Conservation (phyloP, 305 asterid genomes). For the Rubia peregrina region DNA sequence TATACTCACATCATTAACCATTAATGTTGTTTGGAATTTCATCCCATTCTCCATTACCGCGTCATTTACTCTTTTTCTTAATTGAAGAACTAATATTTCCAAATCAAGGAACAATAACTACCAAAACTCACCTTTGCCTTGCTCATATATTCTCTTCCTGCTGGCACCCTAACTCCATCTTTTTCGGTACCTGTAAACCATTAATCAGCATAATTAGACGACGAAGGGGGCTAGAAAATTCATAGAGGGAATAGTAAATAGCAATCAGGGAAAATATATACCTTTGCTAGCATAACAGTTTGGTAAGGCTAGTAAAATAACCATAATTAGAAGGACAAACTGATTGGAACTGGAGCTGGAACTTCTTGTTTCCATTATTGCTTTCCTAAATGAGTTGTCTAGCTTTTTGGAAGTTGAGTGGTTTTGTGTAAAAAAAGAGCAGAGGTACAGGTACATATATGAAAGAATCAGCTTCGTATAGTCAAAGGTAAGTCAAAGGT, state of each 20-base stretch:
- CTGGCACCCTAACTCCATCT: neutral
- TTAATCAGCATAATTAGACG: neutral
- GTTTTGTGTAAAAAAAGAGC: conserved; percentile 4
- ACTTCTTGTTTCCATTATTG: conserved; percentile 22
- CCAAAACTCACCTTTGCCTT: conserved; percentile 7
- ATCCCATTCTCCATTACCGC: no score
- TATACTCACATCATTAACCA: no score
- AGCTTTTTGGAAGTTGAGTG: neutral
- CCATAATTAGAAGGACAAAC: conserved; percentile 14
- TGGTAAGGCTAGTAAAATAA: conserved; percentile 11
- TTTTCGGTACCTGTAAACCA: conserved; percentile 12
- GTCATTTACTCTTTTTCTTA: neutral
- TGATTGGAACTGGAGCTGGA: conserved; percentile 9
- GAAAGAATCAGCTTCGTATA: conserved; percentile 28
- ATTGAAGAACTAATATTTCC: neutral
- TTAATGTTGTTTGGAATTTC: no score
- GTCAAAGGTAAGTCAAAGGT: conserved; percentile 62
- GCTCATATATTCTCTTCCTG: neutral
- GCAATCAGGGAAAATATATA: neutral
- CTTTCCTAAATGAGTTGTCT: neutral
- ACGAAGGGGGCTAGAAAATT: neutral
- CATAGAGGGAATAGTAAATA: neutral
- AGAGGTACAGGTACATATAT: conserved; percentile 7
- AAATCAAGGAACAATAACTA: neutral
- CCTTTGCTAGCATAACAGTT: conserved; percentile 22